These are phyloP conservation scores for Pichia sp. DNA, from an alignment of 1,139 yeast genomes.

Conservation along the genomic window DNA sequence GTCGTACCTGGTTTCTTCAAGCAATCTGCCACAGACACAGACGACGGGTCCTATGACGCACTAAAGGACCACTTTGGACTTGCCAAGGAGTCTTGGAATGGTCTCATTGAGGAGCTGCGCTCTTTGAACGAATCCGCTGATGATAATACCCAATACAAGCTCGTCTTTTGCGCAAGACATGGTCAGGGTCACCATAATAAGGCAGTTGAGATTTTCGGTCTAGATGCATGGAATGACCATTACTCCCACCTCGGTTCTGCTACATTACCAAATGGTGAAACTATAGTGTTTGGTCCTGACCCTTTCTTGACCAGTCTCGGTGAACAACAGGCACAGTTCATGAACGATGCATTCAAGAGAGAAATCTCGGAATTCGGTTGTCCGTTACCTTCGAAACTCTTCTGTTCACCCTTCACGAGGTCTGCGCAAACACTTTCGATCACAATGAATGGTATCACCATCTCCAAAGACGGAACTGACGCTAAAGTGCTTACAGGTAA, in stretches of 20 bases:
- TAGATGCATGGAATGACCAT: slow-evolving; percentile 48
- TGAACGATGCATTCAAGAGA: slow-evolving; percentile 26
- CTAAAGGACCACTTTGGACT: slow-evolving; percentile 43
- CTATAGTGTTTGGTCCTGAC: slow-evolving; percentile 59
- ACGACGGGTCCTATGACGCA: slow-evolving; percentile 44
- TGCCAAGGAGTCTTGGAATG: slow-evolving; percentile 37
- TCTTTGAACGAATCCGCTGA: slow-evolving; percentile 33
- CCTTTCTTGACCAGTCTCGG: slow-evolving; percentile 59
- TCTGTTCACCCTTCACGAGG: slow-evolving; percentile 59
- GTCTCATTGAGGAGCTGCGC: slow-evolving; percentile 30
- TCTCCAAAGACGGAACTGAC: slow-evolving; percentile 19
- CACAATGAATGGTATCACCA: slow-evolving; percentile 49
- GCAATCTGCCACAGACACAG: slow-evolving; percentile 40
- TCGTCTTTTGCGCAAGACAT: slow-evolving; percentile 61
- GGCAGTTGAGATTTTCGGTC: slow-evolving; percentile 52
- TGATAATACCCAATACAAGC: slow-evolving; percentile 36
- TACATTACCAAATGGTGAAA: slow-evolving; percentile 37
- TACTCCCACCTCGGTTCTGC: slow-evolving; percentile 45
- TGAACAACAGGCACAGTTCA: slow-evolving; percentile 27
- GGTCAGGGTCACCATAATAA: slow-evolving; percentile 75
- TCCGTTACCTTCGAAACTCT: slow-evolving; percentile 48
- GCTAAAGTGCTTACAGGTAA: slow-evolving; percentile 10
- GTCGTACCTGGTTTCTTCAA: slow-evolving; percentile 44
- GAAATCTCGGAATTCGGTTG: slow-evolving; percentile 34
- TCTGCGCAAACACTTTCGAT: slow-evolving; percentile 49